Evolutionary conservation across 495 filamentous ascomycete species (phyloP), one percentile per base, ranked within the genome.

Genomic region (Xylaria castorea): DNA sequence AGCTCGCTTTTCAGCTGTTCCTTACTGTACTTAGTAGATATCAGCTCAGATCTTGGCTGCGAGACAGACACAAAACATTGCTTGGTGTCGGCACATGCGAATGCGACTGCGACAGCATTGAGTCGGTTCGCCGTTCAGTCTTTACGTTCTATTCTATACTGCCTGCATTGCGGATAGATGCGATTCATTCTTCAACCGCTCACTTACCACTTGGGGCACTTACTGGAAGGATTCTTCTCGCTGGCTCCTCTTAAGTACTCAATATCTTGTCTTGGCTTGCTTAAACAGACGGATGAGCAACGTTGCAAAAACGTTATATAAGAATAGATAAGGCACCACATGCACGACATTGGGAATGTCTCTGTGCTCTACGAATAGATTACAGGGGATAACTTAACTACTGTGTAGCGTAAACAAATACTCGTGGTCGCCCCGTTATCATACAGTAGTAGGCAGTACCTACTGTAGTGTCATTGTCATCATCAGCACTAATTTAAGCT

Each of bases 11-110:
- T 71, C 68, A 71, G 68, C 68, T 71, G 42, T 20, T 11, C 55
- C 30, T 50, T 25, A 44, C 30, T 48, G 63, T 66, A 42, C 38
- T 12, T 42, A 34, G 22, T 42, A 34, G 22, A 22, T 34, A 58
- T 69, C 66, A 69, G 66, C 66, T 69, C 53, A 69, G 51, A 22
- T 65, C 62, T n/a, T 46, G 5, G 38, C 30, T 64, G 44, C 61
- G 44, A 50, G 63, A 66, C 42, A 36, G 40, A 27, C 58, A 62
- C 63, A 34, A 50, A 32, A 32, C 63, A 48, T 40, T 64, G 36
- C 38, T 20, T 34, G 18, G 57, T 36, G 5, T 30, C 27, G 27
- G 30, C 55, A 34, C 5, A 34, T 32, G 18, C 58, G 25, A 38
- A 16, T 5, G 57, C 30, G 55, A 63, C n/a, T 3, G 36, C 60